Evolutionary conservation across 148 eudicot genomes (phyloP).

Genomic region (Chenopodium suecicum): DNA sequence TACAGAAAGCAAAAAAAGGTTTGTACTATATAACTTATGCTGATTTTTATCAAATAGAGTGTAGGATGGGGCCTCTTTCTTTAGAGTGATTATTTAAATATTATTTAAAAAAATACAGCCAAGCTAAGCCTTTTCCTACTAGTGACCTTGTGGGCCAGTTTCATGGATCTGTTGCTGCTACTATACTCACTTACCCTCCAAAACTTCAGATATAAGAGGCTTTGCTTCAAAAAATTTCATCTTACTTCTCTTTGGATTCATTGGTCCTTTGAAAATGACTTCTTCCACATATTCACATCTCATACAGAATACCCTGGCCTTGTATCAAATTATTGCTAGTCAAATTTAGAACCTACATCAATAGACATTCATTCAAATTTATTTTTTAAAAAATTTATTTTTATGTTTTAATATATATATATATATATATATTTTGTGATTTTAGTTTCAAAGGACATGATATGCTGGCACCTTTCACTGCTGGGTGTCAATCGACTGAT

Average conservation of each 20-base stretch:
- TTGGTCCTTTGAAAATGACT: neutral
- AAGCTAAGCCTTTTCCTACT: too few relatives aligned
- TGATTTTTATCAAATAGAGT: neutral
- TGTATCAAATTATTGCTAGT: neutral
- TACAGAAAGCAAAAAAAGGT: slow-evolving; percentile 40
- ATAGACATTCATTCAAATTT: too few relatives aligned
- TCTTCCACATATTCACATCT: neutral
- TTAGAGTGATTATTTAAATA: neutral
- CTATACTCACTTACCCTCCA: neutral
- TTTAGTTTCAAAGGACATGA: slow-evolving; percentile 79
- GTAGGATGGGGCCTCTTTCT: neutral
- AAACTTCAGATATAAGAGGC: neutral
- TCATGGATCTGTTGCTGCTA: too few relatives aligned
- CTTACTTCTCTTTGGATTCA: too few relatives aligned
- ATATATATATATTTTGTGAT: slow-evolving; percentile 10
- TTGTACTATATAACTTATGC: neutral
- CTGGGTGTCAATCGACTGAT: slow-evolving; percentile 93
- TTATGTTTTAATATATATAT: neutral
- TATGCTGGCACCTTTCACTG: slow-evolving; percentile 98
- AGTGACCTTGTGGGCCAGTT: too few relatives aligned
- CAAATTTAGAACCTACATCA: too few relatives aligned
- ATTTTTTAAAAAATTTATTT: too few relatives aligned
- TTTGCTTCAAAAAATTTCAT: neutral
- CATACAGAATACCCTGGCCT: neutral
- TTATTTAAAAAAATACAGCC: too few relatives aligned